Percentiles rank a stretch among this genome's conserved stretches.
These are phyloP conservation scores for Candida loeiensis DNA, from an alignment of 805 yeast species.

Conservation along the genomic window DNA sequence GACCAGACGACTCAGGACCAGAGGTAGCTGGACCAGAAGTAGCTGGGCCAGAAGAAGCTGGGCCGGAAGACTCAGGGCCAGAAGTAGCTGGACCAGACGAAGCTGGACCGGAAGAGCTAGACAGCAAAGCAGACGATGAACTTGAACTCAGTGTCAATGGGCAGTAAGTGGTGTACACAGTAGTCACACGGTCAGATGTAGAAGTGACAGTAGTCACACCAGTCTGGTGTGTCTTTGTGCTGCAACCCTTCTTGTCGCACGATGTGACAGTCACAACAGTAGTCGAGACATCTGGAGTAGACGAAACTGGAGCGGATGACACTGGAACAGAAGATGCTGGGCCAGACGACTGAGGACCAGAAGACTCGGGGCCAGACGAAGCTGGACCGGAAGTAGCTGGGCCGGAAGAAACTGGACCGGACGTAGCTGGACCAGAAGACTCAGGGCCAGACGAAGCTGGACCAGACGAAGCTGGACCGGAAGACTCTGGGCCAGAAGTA, in stretches of 20 bases:
- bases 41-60: slow-evolving; percentile 3
- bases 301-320: slow-evolving; percentile 1
- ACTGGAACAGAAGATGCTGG: background rate
- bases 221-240: slow-evolving; percentile 3
- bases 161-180: slow-evolving; percentile 17
- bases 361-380: background rate
- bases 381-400: background rate
- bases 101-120: slow-evolving; percentile 1
- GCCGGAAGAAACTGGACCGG: background rate
- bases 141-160: slow-evolving; percentile 10
- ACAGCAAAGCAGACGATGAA: slow-evolving; percentile 4
- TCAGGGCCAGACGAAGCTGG: too few species aligned
- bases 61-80: background rate
- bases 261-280: slow-evolving; percentile 4
- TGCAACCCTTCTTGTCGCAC: background rate
- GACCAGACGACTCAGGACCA: background rate
- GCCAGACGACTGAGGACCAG: background rate
- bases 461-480: too few species aligned
- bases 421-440: too few species aligned
- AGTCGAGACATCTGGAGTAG: slow-evolving; percentile 1
- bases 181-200: slow-evolving; percentile 8
- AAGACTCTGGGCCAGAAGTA: too few species aligned
- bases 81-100: slow-evolving; percentile 5
- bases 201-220: slow-evolving; percentile 12
- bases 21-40: slow-evolving; percentile 1